These are phyloP conservation scores for Cylindrotheca fusiformis DNA, from an alignment of 108 stramenopile genomes.

Conservation along the genomic window DNA sequence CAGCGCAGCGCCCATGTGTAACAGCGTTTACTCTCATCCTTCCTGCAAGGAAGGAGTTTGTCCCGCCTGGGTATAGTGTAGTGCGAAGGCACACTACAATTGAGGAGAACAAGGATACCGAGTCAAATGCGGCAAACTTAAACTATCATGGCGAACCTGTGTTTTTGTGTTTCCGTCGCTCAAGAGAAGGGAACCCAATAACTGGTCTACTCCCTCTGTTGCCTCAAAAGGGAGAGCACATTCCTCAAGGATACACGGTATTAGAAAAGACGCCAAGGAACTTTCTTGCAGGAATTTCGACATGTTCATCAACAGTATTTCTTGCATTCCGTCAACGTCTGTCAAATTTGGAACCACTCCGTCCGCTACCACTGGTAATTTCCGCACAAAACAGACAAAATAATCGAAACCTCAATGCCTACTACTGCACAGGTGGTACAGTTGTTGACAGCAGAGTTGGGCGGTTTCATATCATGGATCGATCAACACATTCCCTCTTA, in stretches of 20 bases:
- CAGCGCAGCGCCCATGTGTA: constrained; percentile 85
- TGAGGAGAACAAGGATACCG: constrained; percentile 9
- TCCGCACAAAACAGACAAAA: constrained; percentile 35
- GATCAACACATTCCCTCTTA: constrained; percentile 76
- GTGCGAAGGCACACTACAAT: constrained; percentile 38
- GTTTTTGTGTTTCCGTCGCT: constrained; percentile 79
- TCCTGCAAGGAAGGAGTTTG: constrained; percentile 82
- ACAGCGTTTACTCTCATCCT: constrained; percentile 77
- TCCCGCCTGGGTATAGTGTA: constrained; percentile 85
- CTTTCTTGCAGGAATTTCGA: constrained; percentile 46
- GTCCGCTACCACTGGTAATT: constrained; percentile 73
- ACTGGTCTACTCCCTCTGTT: constrained; percentile 70
- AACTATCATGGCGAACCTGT: constrained; percentile 67
- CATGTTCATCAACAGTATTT: constrained; percentile 42
- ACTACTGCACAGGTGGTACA: constrained; percentile 84
- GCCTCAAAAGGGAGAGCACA: constrained; percentile 58
- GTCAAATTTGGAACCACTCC: constrained; percentile 75
- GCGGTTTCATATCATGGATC: constrained; percentile 83
- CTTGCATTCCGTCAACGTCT: constrained; percentile 81
- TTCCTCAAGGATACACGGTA: constrained; percentile 85
- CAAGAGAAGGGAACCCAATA: constrained; percentile 85
- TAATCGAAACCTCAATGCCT: constrained; percentile 44
- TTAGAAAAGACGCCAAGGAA: constrained; percentile 78
- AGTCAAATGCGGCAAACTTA: constrained; percentile 22
- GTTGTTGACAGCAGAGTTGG: constrained; percentile 71